These are phyloP conservation scores for Endotrypanum monterogeii DNA, from an alignment of 208 protist species.

Conservation along the genomic window DNA sequence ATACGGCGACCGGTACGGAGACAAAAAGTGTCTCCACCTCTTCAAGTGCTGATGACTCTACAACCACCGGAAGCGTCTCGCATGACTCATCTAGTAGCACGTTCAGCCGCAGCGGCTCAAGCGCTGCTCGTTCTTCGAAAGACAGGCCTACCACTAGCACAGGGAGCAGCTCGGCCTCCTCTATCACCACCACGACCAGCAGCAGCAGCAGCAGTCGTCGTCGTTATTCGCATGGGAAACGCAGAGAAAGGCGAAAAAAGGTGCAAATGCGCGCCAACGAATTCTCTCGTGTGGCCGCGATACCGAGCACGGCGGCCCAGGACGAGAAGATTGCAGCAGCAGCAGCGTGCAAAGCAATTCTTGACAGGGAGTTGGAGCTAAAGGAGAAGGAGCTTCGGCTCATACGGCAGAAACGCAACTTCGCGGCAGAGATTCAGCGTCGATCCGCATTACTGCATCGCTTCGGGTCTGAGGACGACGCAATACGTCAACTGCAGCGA, in stretches of 20 bases:
- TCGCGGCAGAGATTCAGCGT: slow-evolving; percentile 50
- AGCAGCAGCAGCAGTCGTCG: slow-evolving; percentile 11
- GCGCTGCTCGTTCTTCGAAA: slow-evolving; percentile 10
- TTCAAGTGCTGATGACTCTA: slow-evolving; percentile 17
- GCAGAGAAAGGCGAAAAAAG: neutral
- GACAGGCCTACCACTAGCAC: slow-evolving; percentile 6
- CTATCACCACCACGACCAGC: slow-evolving; percentile 12
- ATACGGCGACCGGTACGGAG: slow-evolving; percentile 1
- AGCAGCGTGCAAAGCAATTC: slow-evolving; percentile 47
- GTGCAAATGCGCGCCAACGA: slow-evolving; percentile 1
- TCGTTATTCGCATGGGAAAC: slow-evolving; percentile 8
- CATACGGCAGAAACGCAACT: slow-evolving; percentile 54
- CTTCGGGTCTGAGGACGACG: slow-evolving; percentile 46
- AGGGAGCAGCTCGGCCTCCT: slow-evolving; percentile 5
- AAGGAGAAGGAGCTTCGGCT: slow-evolving; percentile 54
- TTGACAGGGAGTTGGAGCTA: slow-evolving; percentile 52
- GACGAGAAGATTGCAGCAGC: slow-evolving; percentile 43
- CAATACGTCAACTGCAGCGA: slow-evolving; percentile 44
- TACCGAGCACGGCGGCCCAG: slow-evolving; percentile 12
- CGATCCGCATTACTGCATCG: slow-evolving; percentile 28
- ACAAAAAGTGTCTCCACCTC: neutral
- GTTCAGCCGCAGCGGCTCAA: neutral
- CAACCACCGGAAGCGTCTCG: neutral
- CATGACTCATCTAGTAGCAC: slow-evolving; percentile 12
- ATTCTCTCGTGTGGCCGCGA: slow-evolving; percentile 13